Conservation (phyloP, 2,329 filamentous ascomycete genomes). For the Ascosphaera apis region DNA sequence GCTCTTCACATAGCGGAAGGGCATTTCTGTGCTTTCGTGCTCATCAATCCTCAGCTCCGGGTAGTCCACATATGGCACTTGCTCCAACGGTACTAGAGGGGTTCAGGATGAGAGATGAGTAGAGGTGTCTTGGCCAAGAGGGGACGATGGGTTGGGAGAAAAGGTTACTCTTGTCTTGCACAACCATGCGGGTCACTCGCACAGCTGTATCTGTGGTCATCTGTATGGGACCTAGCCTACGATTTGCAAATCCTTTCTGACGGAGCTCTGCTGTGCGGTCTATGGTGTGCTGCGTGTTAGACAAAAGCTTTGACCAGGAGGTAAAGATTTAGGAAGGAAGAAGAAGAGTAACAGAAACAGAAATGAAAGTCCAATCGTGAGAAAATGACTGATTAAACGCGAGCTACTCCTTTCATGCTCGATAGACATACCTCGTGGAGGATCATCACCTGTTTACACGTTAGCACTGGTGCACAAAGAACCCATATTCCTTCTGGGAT, state of each 20-base stretch:
- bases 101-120: not conserved
- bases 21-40: slow-evolving; percentile 91
- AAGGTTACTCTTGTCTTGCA: slow-evolving; percentile 58
- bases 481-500: too few species aligned
- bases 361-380: too few species aligned
- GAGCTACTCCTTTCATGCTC: too few species aligned
- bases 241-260: slow-evolving; percentile 74
- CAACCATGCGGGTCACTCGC: slow-evolving; percentile 71
- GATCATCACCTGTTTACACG: slow-evolving; percentile 95
- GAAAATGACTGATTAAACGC: too few species aligned
- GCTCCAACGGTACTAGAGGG: slow-evolving; percentile 43
- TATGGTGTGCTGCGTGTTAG: slow-evolving; percentile 14
- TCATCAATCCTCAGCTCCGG: slow-evolving; percentile 78
- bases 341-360: too few species aligned
- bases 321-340: slow-evolving; percentile 5
- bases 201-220: slow-evolving; percentile 99
- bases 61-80: slow-evolving; percentile 65
- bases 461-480: too few species aligned
- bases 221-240: slow-evolving; percentile 72
- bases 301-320: not conserved
- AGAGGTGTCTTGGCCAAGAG: not conserved
- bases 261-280: slow-evolving; percentile 90
- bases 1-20: slow-evolving; percentile 78
- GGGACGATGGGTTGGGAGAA: not conserved
- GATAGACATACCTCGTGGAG: slow-evolving; percentile 69